A percentile compares a stretch with the other conserved stretches of the same genome.
Evolutionary conservation across 2,329 filamentous ascomycete genomes (phyloP).

Genomic region (Sporothrix euskadiensis): DNA sequence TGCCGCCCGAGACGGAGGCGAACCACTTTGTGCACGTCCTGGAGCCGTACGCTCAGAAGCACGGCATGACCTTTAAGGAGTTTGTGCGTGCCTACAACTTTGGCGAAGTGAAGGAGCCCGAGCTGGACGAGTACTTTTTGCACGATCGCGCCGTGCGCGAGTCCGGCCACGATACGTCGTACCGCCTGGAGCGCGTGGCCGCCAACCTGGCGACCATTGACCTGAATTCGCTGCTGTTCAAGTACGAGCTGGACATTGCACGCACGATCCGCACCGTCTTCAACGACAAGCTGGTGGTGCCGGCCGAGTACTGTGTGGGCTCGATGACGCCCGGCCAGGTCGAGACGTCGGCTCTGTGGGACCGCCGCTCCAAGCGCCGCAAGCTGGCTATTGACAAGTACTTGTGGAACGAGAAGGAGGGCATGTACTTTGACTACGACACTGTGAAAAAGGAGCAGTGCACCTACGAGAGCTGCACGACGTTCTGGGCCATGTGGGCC

Average conservation of each 20-base stretch:
- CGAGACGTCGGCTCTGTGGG: conserved; percentile 85
- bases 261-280: conserved; percentile 83
- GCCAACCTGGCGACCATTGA: conserved; percentile 92
- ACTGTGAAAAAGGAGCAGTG: conserved; percentile 78
- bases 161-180: conserved; percentile 94
- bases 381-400: conserved; percentile 88
- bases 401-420: conserved; percentile 86
- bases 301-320: conserved; percentile 74
- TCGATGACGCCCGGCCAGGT: conserved; percentile 66
- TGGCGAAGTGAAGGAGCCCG: conserved; percentile 73
- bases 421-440: conserved; percentile 98
- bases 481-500: conserved; percentile 97
- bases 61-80: conserved; percentile 76
- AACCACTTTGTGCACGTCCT: conserved; percentile 83
- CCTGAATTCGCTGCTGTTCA: conserved; percentile 91
- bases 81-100: conserved; percentile 90
- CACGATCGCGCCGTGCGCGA: conserved; percentile 95
- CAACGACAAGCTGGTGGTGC: conserved; percentile 77
- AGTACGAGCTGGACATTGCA: conserved; percentile 93
- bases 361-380: conserved; percentile 80
- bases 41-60: conserved; percentile 78
- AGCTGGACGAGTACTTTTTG: conserved; percentile 91
- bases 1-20: conserved; percentile 89
- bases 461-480: conserved; percentile 86
- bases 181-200: conserved; percentile 84